A percentile compares a stretch with the other conserved stretches of the same genome.
Evolutionary conservation across 2,329 filamentous ascomycete species (phyloP).

Genomic region (Scortechinia acanthostroma): DNA sequence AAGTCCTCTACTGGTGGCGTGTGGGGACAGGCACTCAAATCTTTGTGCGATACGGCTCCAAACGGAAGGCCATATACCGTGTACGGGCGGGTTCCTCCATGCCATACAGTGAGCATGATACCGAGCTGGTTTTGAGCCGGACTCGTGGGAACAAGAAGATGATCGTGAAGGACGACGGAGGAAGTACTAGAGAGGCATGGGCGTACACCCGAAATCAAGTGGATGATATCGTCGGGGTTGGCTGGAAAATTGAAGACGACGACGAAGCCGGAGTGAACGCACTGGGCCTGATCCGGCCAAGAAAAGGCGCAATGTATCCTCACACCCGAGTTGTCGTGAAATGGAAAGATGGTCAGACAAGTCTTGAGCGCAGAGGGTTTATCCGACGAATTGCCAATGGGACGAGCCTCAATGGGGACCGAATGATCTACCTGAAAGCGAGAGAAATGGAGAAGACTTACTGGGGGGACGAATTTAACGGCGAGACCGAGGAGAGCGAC

Average conservation of each 20-base stretch:
- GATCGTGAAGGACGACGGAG: background rate
- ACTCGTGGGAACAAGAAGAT: background rate
- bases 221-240: background rate
- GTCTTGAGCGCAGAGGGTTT: background rate
- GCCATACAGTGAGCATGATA: too few species aligned
- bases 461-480: background rate
- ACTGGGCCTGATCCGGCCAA: background rate
- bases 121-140: background rate
- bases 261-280: background rate
- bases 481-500: background rate
- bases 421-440: conserved; percentile 1
- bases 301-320: background rate
- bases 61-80: background rate
- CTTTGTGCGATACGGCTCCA: background rate
- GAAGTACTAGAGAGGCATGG: background rate
- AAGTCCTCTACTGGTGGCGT: background rate
- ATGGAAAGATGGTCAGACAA: background rate
- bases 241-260: background rate
- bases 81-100: background rate
- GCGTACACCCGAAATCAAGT: background rate
- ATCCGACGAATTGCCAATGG: background rate
- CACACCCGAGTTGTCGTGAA: background rate
- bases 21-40: background rate
- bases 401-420: background rate
- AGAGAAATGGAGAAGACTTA: background rate